A percentile compares a stretch with the other conserved stretches of the same genome.
phyloP scores from a whole-genome alignment of 805 yeast genomes.

The Wickerhamomyces chambardii region DNA sequence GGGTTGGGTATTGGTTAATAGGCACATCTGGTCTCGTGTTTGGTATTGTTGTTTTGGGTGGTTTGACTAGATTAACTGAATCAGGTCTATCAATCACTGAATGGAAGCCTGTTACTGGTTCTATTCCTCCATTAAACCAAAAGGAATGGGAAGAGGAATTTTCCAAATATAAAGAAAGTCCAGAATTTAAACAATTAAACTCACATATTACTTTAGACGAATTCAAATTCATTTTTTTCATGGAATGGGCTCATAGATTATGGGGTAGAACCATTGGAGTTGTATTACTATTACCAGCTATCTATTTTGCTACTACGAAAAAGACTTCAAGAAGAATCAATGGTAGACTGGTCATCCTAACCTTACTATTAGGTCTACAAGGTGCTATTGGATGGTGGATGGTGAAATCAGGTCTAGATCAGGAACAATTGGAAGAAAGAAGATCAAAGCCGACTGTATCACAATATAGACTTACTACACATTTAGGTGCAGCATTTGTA shows the following conservation, averaged over 20 bases:
- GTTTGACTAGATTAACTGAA: conserved; percentile 90
- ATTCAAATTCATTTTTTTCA: conserved; percentile 86
- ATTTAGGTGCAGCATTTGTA: conserved; percentile 85
- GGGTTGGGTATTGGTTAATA: conserved; percentile 81
- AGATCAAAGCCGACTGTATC: conserved; percentile 96
- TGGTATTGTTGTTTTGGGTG: conserved; percentile 95
- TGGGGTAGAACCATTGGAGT: conserved; percentile 89
- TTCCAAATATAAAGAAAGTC: conserved; percentile 70
- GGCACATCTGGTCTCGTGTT: conserved; percentile 86
- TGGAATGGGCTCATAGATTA: conserved; percentile 97
- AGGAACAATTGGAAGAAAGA: conserved; percentile 65
- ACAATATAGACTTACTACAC: conserved; percentile 89
- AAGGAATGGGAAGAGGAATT: conserved; percentile 85
- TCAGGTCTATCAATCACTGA: conserved; percentile 95
- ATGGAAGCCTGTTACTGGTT: conserved; percentile 97
- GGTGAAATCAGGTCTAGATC: conserved; percentile 93
- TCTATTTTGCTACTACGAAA: conserved; percentile 63
- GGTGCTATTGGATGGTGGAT: conserved; percentile 99
- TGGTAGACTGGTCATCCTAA: conserved; percentile 57
- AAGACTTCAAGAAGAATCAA: conserved; percentile 63
- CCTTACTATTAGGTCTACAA: conserved; percentile 79
- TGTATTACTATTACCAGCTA: conserved; percentile 75
- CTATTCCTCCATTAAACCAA: conserved; percentile 79
- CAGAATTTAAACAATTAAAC: conserved; percentile 86
- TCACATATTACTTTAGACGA: conserved; percentile 86